Conservation (phyloP, 306 rosid genomes). For the Quercus bicolor region DNA sequence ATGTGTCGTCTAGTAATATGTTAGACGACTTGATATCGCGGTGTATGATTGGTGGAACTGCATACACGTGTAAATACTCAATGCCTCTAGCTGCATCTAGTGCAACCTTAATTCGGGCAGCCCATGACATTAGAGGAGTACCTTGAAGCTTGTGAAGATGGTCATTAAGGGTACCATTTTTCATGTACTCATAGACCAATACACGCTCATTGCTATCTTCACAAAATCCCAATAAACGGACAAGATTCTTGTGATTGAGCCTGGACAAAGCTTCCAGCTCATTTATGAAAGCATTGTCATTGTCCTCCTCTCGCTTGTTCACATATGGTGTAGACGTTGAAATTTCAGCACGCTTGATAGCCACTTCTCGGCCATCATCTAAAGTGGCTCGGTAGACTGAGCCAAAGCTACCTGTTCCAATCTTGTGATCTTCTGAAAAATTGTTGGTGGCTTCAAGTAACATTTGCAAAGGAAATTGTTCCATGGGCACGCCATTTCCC, state of each 20-base stretch:
- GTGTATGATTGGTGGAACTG: constrained; percentile 66
- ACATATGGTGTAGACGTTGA: constrained; percentile 29
- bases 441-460: constrained; percentile 51
- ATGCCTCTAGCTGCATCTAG: constrained; percentile 78
- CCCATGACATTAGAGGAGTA: constrained; percentile 51
- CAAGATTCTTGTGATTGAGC: constrained; percentile 82
- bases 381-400: constrained; percentile 66
- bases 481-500: constrained; percentile 61
- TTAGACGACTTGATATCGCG: constrained; percentile 76
- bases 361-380: constrained; percentile 68
- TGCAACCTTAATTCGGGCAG: constrained; percentile 45
- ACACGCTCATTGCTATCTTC: constrained; percentile 67
- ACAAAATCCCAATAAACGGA: constrained; percentile 58
- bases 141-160: constrained; percentile 57
- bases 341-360: constrained; percentile 77
- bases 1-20: constrained; percentile 50
- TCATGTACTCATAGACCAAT: constrained; percentile 70
- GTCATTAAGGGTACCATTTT: constrained; percentile 65
- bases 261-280: constrained; percentile 77
- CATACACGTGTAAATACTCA: constrained; percentile 58
- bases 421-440: constrained; percentile 60
- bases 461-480: constrained; percentile 48
- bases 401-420: constrained; percentile 82
- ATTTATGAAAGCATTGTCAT: constrained; percentile 64
- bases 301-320: constrained; percentile 64